A percentile compares a stretch with the other conserved stretches of the same genome.
Conservation (phyloP, 306 rosid species). For the Prunus fruticosa region DNA sequence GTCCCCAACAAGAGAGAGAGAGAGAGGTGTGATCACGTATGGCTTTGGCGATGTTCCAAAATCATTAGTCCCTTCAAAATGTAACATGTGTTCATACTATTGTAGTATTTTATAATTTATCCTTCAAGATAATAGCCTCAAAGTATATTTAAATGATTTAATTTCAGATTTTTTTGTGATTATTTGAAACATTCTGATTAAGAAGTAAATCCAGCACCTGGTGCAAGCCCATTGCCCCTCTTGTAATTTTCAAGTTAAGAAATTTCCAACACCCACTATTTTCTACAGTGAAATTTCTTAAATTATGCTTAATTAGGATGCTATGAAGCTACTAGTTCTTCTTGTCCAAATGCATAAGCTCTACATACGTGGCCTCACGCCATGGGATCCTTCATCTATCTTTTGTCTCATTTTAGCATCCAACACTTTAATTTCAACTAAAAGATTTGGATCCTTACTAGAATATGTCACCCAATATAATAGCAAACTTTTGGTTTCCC, state of each 20-base stretch:
- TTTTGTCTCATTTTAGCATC: conserved; percentile 36
- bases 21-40: too few relatives aligned
- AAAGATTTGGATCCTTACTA: conserved; percentile 26
- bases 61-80: too few relatives aligned
- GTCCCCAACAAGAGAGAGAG: too few relatives aligned
- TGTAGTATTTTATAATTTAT: too few relatives aligned
- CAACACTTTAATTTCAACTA: background rate
- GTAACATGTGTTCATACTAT: rapidly evolving
- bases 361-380: conserved; percentile 43
- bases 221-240: conserved; percentile 26
- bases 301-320: conserved; percentile 24
- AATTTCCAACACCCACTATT: conserved; percentile 41
- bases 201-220: conserved; percentile 47
- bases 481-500: conserved; percentile 30
- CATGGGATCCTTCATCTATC: conserved; percentile 16
- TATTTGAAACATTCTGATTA: conserved; percentile 31
- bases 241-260: conserved; percentile 42
- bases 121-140: conserved; percentile 28
- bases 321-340: conserved; percentile 16
- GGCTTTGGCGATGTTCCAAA: too few relatives aligned
- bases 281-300: conserved; percentile 27
- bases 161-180: conserved; percentile 7
- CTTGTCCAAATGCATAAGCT: conserved; percentile 37
- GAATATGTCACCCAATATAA: conserved; percentile 49
- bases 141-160: conserved; percentile 25